Conservation (phyloP, 2,329 filamentous ascomycete species). For the Epichloe sp. region DNA sequence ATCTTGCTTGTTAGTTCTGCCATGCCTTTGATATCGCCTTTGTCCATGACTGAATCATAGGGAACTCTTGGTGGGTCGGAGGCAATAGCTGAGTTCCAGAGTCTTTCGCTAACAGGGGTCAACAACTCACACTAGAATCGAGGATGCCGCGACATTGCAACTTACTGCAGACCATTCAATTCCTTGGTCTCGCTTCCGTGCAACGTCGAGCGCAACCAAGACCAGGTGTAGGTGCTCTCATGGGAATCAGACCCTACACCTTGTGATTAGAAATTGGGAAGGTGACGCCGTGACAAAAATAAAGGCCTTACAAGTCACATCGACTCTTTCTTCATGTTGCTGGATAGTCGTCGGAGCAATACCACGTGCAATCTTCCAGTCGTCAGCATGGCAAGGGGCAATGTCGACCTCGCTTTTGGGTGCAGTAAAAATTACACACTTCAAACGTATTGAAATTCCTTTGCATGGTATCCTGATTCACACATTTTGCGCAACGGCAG, state of each 20-base stretch:
- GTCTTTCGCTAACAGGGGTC: not conserved
- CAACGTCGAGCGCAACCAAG: constrained; percentile 24
- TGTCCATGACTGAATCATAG: constrained; percentile 47
- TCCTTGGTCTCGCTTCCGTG: constrained; percentile 22
- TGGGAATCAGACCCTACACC: constrained; percentile 57
- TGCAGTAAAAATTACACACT: constrained; percentile 11
- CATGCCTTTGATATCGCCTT: constrained; percentile 35
- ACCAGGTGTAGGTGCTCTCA: constrained; percentile 51
- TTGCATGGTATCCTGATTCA: constrained; percentile 29
- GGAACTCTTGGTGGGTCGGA: constrained; percentile 42
- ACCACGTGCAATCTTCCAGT: constrained; percentile 18
- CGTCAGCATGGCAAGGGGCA: not conserved
- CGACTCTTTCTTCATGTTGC: constrained; percentile 16
- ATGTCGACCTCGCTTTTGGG: not conserved
- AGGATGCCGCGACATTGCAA: not conserved
- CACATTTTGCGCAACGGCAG: constrained; percentile 27
- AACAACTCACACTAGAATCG: not conserved
- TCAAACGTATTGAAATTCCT: constrained; percentile 28
- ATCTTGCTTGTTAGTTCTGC: constrained; percentile 52
- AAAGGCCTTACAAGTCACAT: constrained; percentile 20
- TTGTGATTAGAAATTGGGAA: not conserved
- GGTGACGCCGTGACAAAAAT: no score
- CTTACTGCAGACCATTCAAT: constrained; percentile 10
- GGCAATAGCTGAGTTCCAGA: constrained; percentile 21
- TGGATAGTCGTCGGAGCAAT: constrained; percentile 17